These are phyloP conservation scores for Nigrospora oryzae DNA, from an alignment of 2,329 filamentous ascomycete species.

Conservation along the genomic window DNA sequence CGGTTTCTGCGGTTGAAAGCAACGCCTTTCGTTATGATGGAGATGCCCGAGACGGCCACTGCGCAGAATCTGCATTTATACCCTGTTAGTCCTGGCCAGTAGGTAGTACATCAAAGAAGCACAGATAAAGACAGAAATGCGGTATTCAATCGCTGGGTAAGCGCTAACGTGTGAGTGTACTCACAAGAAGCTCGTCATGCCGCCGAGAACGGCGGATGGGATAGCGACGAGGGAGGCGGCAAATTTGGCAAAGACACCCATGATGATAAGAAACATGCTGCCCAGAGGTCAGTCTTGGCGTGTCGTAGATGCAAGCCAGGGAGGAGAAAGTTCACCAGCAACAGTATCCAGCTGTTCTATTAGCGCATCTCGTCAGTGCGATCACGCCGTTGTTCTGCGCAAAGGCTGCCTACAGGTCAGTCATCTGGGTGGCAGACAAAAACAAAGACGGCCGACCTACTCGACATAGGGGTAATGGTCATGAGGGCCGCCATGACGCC, in stretches of 20 bases:
- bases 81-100: not conserved
- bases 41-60: constrained; percentile 69
- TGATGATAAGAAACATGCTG: constrained; percentile 65
- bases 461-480: constrained; percentile 73
- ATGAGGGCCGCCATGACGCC: constrained; percentile 67
- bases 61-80: not conserved
- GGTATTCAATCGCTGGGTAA: not conserved
- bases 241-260: constrained; percentile 79
- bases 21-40: constrained; percentile 62
- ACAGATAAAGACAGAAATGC: not conserved
- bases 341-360: constrained; percentile 71
- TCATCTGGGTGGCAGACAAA: not conserved
- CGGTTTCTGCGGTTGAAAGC: constrained; percentile 72
- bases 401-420: constrained; percentile 34
- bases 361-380: constrained; percentile 72
- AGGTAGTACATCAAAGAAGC: not conserved
- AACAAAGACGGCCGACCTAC: not conserved
- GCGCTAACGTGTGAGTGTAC: not conserved
- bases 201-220: constrained; percentile 56
- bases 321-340: constrained; percentile 39
- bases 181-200: constrained; percentile 72
- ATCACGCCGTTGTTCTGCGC: constrained; percentile 84
- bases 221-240: constrained; percentile 73
- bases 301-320: not conserved
- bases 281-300: not conserved